phyloP scores from a whole-genome alignment of 805 yeast genomes.

The Starmera pachycereana region DNA sequence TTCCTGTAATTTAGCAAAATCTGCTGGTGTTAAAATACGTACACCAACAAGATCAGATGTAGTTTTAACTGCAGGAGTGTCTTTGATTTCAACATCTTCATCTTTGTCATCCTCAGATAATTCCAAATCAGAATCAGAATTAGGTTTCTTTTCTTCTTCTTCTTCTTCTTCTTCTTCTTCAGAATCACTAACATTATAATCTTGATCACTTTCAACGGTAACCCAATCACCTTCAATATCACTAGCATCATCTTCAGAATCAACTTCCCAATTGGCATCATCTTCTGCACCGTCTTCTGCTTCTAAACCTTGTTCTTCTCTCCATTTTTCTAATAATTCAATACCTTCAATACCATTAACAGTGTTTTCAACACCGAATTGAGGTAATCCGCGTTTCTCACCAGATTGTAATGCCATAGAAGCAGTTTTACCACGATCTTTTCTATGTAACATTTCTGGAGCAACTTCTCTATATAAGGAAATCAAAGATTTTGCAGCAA shows the following conservation, averaged over 20 bases:
- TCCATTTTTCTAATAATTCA: constrained; percentile 85
- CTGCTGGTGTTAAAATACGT: constrained; percentile 91
- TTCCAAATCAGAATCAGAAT: constrained; percentile 42
- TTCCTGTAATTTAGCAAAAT: constrained; percentile 91
- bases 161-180: constrained; percentile 30
- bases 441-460: constrained; percentile 85
- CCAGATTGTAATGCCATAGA: constrained; percentile 67
- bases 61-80: constrained; percentile 22
- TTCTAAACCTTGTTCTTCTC: constrained; percentile 43
- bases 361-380: constrained; percentile 65
- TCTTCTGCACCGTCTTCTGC: constrained; percentile 51
- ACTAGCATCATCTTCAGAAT: constrained; percentile 33
- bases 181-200: constrained; percentile 46
- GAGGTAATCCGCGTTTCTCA: constrained; percentile 41
- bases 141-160: constrained; percentile 34
- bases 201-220: constrained; percentile 72
- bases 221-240: constrained; percentile 92
- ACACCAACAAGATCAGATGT: constrained; percentile 41
- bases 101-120: constrained; percentile 28
- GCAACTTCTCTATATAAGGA: constrained; percentile 88
- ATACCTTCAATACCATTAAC: constrained; percentile 81
- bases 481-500: constrained; percentile 87
- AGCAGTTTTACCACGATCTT: constrained; percentile 91
- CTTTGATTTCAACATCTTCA: constrained; percentile 15
- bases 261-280: constrained; percentile 50